Evolutionary conservation across 2,329 filamentous ascomycete genomes (phyloP).

Genomic region (Coniella vitis): DNA sequence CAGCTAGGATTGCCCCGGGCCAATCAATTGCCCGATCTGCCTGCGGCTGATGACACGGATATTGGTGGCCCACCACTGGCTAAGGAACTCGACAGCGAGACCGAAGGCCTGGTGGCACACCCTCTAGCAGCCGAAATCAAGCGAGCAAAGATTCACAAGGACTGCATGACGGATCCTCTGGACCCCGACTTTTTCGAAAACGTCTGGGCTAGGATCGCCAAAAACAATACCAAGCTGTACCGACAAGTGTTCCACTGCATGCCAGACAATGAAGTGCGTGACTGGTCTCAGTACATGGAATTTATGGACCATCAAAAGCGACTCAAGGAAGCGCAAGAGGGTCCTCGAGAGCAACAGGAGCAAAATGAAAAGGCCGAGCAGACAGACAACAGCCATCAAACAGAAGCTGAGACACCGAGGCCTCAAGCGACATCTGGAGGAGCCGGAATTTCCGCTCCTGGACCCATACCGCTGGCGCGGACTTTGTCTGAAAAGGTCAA

Average conservation of each 20-base stretch:
- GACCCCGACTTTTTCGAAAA: slow-evolving; percentile 77
- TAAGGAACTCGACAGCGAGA: slow-evolving; percentile 45
- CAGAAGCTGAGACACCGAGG: slow-evolving; percentile 21
- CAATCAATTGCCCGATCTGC: slow-evolving; percentile 64
- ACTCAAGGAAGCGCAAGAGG: slow-evolving; percentile 63
- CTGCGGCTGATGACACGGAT: slow-evolving; percentile 69
- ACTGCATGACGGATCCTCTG: slow-evolving; percentile 92
- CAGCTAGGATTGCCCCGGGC: slow-evolving; percentile 61
- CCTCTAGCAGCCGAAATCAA: slow-evolving; percentile 61
- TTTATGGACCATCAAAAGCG: slow-evolving; percentile 69
- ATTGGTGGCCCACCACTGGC: slow-evolving; percentile 67
- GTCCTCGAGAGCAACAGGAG: slow-evolving; percentile 35
- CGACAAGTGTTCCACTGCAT: slow-evolving; percentile 92
- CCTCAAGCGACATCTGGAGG: slow-evolving; percentile 25
- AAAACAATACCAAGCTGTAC: slow-evolving; percentile 94
- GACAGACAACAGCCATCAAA: slow-evolving; percentile 23
- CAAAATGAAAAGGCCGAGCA: slow-evolving; percentile 44
- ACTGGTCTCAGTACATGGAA: slow-evolving; percentile 89
- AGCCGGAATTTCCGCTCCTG: slow-evolving; percentile 37
- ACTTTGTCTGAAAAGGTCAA: slow-evolving; percentile 29
- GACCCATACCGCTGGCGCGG: slow-evolving; percentile 30
- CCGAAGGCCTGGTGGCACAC: slow-evolving; percentile 38
- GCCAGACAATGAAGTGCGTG: slow-evolving; percentile 90
- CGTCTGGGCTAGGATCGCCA: slow-evolving; percentile 78
- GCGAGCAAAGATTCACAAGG: slow-evolving; percentile 68